Evolutionary conservation across 352 stramenopile species (phyloP).

Genomic region (Phytophthora nicotianae): DNA sequence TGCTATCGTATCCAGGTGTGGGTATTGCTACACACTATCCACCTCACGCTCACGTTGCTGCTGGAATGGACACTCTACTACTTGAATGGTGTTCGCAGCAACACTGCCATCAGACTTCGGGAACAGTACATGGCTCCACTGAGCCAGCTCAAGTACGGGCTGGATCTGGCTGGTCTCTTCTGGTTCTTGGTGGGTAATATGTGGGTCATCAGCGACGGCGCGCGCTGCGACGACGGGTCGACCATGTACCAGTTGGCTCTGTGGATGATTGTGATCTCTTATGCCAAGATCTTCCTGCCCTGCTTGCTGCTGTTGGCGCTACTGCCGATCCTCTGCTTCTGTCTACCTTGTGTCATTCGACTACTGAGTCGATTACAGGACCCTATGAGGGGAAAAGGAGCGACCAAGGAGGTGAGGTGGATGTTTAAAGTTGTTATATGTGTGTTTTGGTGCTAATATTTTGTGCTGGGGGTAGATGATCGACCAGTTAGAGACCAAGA

Average conservation of each 20-base stretch:
- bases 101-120: slow-evolving; percentile 61
- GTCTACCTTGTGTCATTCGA: slow-evolving; percentile 92
- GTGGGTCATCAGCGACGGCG: slow-evolving; percentile 88
- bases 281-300: slow-evolving; percentile 93
- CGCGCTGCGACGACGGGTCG: slow-evolving; percentile 77
- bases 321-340: slow-evolving; percentile 94
- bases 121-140: slow-evolving; percentile 74
- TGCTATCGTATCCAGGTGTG: slow-evolving; percentile 88
- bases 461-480: slow-evolving; percentile 49
- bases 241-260: slow-evolving; percentile 86
- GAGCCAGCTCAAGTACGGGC: slow-evolving; percentile 81
- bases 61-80: slow-evolving; percentile 84
- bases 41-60: slow-evolving; percentile 67
- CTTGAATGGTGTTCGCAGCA: slow-evolving; percentile 59
- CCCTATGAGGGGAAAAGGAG: slow-evolving; percentile 86
- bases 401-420: slow-evolving; percentile 63
- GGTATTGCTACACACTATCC: slow-evolving; percentile 77
- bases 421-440: neutral
- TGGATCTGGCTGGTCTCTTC: slow-evolving; percentile 79
- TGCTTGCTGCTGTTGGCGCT: slow-evolving; percentile 90
- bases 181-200: slow-evolving; percentile 91
- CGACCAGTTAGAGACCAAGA: slow-evolving; percentile 63
- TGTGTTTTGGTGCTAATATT: slow-evolving; percentile 8
- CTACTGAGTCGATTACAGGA: slow-evolving; percentile 91
- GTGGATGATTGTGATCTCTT: slow-evolving; percentile 93